Conservation (phyloP, 192 early-diverging fungal genomes). For the Bifiguratus adelaidae region DNA sequence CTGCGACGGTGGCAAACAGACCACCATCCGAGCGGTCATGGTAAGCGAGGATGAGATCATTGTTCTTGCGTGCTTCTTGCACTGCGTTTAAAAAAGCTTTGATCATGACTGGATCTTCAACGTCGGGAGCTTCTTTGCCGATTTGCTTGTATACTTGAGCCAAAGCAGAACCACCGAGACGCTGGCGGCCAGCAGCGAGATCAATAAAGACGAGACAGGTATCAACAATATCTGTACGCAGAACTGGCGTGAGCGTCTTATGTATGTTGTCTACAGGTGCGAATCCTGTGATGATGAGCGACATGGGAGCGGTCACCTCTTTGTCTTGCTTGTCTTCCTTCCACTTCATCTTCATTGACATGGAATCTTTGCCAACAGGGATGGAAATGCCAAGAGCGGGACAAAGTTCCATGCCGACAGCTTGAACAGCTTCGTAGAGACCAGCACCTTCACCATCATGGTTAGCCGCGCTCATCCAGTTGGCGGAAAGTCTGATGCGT, state of each 20-base stretch:
- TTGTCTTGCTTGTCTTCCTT: conserved; percentile 22
- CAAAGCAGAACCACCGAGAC: conserved; percentile 88
- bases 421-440: conserved; percentile 87
- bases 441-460: conserved; percentile 87
- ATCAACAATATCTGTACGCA: conserved; percentile 32
- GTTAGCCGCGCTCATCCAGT: conserved; percentile 97
- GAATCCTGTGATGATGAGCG: conserved; percentile 90
- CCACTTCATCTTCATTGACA: conserved; percentile 99
- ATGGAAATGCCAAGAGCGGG: conserved; percentile 86
- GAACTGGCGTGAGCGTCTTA: conserved; percentile 83
- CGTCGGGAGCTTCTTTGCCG: conserved; percentile 77
- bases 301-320: conserved; percentile 81
- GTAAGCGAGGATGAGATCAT: conserved; percentile 70
- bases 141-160: conserved; percentile 90
- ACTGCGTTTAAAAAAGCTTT: conserved; percentile 74
- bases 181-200: conserved; percentile 67
- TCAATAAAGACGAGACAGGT: conserved; percentile 81
- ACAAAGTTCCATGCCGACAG: conserved; percentile 90
- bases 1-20: conserved; percentile 79
- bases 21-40: conserved; percentile 99
- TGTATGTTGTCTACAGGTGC: conserved; percentile 79
- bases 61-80: conserved; percentile 29
- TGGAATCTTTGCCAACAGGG: conserved; percentile 99
- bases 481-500: conserved; percentile 81
- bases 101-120: conserved; percentile 58